Evolutionary conservation across 805 yeast genomes (phyloP).

Genomic region (Saccharomycopsis capsularis): DNA sequence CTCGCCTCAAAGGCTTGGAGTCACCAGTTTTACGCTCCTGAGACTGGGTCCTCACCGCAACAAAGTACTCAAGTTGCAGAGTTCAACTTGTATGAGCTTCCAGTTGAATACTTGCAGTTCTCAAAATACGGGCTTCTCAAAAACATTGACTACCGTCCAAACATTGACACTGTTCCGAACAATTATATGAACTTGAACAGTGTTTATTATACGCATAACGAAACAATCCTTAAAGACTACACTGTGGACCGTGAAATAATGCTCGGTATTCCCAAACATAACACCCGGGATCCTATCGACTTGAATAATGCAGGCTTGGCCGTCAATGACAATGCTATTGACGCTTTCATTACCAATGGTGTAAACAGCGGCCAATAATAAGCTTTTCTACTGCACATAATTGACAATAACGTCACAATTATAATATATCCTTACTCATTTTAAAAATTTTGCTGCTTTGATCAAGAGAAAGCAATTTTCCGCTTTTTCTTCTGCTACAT

Average conservation of each 20-base stretch:
- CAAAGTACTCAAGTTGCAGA: not conserved
- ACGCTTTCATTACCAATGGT: no score
- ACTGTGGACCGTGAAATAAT: not conserved
- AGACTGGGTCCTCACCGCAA: not conserved
- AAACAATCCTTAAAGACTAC: not conserved
- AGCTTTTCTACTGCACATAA: no score
- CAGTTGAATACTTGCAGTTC: slow-evolving; percentile 6
- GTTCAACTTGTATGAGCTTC: slow-evolving; percentile 12
- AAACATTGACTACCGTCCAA: slow-evolving; percentile 17
- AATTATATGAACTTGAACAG: not conserved
- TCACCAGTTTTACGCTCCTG: not conserved
- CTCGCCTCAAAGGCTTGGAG: not conserved
- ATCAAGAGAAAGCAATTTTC: no score
- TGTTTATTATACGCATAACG: not conserved
- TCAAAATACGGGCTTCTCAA: slow-evolving; percentile 9
- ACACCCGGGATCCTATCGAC: no score
- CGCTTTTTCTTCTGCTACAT: no score
- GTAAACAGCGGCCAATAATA: no score
- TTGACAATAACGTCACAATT: no score
- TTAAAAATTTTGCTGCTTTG: no score
- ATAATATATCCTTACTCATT: no score
- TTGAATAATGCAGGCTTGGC: no score
- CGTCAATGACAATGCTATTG: no score
- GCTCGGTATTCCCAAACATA: no score
- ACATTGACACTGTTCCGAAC: not conserved